Base-by-base conservation (phyloP, 106 monocot species). In the Gastrodia elata region DNA sequence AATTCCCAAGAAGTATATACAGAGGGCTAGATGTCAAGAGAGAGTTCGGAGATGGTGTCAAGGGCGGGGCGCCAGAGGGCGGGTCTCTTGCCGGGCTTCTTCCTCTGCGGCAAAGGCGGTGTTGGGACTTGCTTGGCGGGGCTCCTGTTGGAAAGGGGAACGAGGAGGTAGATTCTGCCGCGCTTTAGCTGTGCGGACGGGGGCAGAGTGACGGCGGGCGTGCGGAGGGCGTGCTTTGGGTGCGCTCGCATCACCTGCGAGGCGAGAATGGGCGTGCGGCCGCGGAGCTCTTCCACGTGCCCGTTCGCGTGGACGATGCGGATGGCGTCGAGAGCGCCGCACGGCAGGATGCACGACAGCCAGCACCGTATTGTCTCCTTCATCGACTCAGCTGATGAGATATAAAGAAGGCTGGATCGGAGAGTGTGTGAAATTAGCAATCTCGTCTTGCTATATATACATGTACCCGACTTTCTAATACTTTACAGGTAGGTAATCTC, bases 271-370 rank as follows among this genome's bases (percentile, higher is more conserved):
- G 90, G 77, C 33, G 74, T 39, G 70, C 74, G 82, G 71, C 78
- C 74, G 76, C 78, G 72, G 78, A 97, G 87, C 83, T 97, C 96
- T 79, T 97, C 96, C 25, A 96, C 90, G 4, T 82, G 79, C 15
- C 96, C 96, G 84, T 81, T 88, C 33, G 81, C 78, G 77, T 96
- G 96, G 36, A 96, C 96, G 65, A 96, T 90, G 20, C 96, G 83
- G 75, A 96, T 69, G 33, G 92, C 96, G 79, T 96, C 96, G 35
- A 96, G 87, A 37, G 90, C 85, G 25, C 96, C 96, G 78, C 92
- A 92, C 16, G 96, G 96, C 1, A 97, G 84, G 76, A 97, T 88
- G 92, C 96, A 97, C 11, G 96, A 82, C 76, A 97, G 90, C 90
- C 90, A 97, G 73, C 96, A 97, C 65, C 84, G 68, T 78, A 97